Conservation (phyloP, 139 green algal genomes). For the Eudorina sp. region DNA sequence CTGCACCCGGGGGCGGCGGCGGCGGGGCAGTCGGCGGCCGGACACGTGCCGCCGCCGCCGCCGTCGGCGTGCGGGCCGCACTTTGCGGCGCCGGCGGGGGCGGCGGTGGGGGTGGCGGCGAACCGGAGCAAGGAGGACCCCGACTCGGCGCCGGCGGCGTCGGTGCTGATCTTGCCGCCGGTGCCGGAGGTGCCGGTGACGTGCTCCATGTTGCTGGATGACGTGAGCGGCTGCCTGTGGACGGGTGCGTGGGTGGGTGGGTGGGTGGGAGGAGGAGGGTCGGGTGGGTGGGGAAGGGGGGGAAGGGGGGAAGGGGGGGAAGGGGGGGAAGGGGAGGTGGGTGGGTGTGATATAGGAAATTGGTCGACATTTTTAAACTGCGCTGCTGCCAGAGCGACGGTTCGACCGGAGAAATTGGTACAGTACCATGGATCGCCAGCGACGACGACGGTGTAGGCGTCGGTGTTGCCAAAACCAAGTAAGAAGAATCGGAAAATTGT, state of each 20-base stretch:
- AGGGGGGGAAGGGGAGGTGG: no score
- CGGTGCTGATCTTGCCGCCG: neutral
- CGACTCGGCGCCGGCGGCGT: slow-evolving; percentile 50
- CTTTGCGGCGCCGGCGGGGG: neutral
- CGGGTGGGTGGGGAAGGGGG: neutral
- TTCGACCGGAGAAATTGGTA: no score
- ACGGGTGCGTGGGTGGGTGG: slow-evolving; percentile 27
- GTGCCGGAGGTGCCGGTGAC: neutral
- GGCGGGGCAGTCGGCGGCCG: neutral
- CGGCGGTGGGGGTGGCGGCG: neutral
- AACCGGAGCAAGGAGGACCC: slow-evolving; percentile 29
- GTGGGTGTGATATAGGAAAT: no score
- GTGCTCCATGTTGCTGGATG: slow-evolving; percentile 48
- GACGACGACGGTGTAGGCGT: no score
- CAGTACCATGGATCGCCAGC: no score
- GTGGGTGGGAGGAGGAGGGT: neutral
- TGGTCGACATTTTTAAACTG: no score
- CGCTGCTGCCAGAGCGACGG: no score
- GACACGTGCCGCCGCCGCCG: neutral
- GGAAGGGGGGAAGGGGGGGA: neutral
- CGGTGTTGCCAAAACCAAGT: no score
- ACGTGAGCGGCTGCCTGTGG: slow-evolving; percentile 40
- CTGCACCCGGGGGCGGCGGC: neutral
- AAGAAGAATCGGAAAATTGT: no score
- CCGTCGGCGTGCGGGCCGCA: neutral